phyloP scores from a whole-genome alignment of 129 eudicot genomes.

The Arctium lappa region DNA sequence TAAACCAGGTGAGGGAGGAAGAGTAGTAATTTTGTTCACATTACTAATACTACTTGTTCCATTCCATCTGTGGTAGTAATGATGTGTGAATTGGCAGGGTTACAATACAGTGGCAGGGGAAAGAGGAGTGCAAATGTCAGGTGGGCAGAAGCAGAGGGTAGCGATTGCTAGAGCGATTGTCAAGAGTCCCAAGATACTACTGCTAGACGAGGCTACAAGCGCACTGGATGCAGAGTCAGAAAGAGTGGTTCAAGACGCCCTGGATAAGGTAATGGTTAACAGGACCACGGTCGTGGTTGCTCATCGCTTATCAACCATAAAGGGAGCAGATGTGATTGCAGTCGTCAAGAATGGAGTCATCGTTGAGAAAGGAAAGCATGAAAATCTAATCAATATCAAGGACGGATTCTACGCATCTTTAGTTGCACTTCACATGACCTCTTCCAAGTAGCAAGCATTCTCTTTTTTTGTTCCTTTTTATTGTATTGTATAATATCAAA shows the following conservation, averaged over 20 bases:
- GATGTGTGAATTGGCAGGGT: constrained; percentile 28
- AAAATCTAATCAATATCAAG: constrained; percentile 43
- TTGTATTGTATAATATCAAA: not conserved
- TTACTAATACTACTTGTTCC: not conserved
- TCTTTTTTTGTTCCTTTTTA: not conserved
- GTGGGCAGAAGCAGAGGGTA: constrained; percentile 82
- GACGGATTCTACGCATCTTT: constrained; percentile 71
- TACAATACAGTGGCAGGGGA: constrained; percentile 72
- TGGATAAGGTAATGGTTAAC: constrained; percentile 60
- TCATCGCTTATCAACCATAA: constrained; percentile 68
- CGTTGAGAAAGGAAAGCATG: constrained; percentile 74
- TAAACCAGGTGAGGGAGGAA: constrained; percentile 41
- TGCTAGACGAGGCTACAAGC: constrained; percentile 78
- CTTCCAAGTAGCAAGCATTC: constrained; percentile 4
- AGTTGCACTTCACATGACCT: constrained; percentile 49
- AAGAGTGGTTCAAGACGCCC: constrained; percentile 65
- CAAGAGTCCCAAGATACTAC: constrained; percentile 65
- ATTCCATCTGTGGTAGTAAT: not conserved
- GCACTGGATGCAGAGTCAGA: constrained; percentile 84
- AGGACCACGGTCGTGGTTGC: constrained; percentile 80
- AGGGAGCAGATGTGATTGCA: constrained; percentile 68
- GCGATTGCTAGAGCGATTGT: constrained; percentile 79
- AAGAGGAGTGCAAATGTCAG: constrained; percentile 67
- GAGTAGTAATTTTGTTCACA: not conserved
- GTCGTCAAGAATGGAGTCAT: constrained; percentile 70